Base-by-base conservation (phyloP, 768 basidiomycete species). In the Suillus decipiens region DNA sequence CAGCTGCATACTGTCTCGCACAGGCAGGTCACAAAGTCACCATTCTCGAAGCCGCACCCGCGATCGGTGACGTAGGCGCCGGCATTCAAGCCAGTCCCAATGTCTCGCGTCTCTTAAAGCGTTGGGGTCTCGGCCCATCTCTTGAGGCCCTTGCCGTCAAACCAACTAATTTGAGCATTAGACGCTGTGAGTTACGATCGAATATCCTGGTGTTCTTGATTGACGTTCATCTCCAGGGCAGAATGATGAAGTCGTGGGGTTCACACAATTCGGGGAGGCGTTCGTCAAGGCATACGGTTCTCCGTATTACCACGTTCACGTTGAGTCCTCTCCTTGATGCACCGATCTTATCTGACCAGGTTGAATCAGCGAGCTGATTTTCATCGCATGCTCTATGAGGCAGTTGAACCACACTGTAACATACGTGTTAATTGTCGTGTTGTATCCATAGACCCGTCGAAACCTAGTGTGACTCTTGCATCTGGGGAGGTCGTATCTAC, bases 41-140 rank as follows among this genome's bases (percentile, higher is more conserved):
- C 31, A 72, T 85, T 51, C 71, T 85, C 33, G 84, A 85, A 66
- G 67, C 68, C 14, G 81, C 83, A 0, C 55, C 66, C 0, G 64
- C 67, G 2, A 72, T 82, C 19, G 66, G 81, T 1, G 82, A 84
- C 61, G 77, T 82, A 7, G 83, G 84, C 4, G 84, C 84, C 5
- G 84, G 84, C 11, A 85, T 86, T 42, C 84, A 85, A 68, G 70
- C 82, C 59, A 68, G 67, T 22, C 75, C 76, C 12, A 83, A 84
- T 65, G 56, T 84, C 15, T 76, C 75, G 19, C 74, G 81, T 14
- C 75, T 84, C 7, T 72, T 86, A 57, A 74, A 79, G 37, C 76
- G 82, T 0, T 86, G 85, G 84, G 85, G 84, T 17, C 76, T 85
- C 6, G 76, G 72, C 0, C 75, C 80, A 1, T 72, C 76, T 36